phyloP scores from a whole-genome alignment of 2,329 filamentous ascomycete genomes.

The Diaporthe sp. region DNA sequence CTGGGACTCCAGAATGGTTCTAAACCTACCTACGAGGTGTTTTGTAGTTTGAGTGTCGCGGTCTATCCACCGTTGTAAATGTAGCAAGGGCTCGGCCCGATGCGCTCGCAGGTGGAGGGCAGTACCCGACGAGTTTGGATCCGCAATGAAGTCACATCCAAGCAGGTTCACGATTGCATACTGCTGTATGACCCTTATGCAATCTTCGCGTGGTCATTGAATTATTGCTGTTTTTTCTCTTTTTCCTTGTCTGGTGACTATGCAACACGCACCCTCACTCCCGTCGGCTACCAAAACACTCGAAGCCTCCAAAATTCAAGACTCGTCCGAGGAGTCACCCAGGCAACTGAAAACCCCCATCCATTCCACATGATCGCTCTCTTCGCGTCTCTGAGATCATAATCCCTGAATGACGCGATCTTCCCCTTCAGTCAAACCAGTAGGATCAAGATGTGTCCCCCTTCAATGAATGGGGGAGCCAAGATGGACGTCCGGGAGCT shows the following conservation, averaged over 20 bases:
- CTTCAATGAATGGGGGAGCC: slow-evolving; percentile 16
- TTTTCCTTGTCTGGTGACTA: background rate
- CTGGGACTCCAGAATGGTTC: too few species aligned
- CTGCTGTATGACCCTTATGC: background rate
- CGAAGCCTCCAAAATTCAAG: background rate
- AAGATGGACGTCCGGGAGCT: slow-evolving; percentile 24
- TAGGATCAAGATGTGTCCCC: background rate
- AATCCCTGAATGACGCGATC: too few species aligned
- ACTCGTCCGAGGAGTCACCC: background rate
- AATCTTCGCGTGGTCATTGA: background rate
- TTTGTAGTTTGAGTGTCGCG: background rate
- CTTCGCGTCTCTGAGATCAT: background rate
- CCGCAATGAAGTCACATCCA: slow-evolving; percentile 32
- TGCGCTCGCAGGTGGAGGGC: slow-evolving; percentile 19
- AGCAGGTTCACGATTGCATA: slow-evolving; percentile 6
- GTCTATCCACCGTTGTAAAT: background rate
- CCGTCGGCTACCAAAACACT: background rate
- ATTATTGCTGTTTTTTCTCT: background rate
- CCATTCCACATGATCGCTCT: background rate
- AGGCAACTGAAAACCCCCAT: background rate
- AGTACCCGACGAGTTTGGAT: slow-evolving; percentile 31
- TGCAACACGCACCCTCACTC: background rate
- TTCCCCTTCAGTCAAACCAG: background rate
- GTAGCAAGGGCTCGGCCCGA: slow-evolving; percentile 29
- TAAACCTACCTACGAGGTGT: background rate